Conservation (phyloP, 2,329 filamentous ascomycete species). For the Moelleriella libera region DNA sequence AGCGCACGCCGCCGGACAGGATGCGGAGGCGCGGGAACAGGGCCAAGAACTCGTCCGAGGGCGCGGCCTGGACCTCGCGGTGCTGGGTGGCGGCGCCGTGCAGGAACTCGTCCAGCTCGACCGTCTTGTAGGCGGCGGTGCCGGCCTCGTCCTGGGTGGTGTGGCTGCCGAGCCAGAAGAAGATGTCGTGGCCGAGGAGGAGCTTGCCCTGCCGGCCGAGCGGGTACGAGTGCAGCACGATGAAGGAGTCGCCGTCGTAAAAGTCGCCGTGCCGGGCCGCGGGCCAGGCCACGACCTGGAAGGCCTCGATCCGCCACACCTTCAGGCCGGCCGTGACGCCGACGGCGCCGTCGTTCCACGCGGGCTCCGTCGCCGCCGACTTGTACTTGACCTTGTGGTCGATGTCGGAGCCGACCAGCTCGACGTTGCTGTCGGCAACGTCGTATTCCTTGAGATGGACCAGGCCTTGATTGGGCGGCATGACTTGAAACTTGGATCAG, state of each 20-base stretch:
- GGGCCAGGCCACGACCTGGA: constrained; percentile 49
- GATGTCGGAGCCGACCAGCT: constrained; percentile 47
- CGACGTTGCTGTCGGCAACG: constrained; percentile 54
- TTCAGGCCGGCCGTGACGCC: constrained; percentile 38
- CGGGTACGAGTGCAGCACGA: constrained; percentile 45
- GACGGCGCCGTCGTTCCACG: constrained; percentile 47
- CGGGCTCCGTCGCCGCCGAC: constrained; percentile 49
- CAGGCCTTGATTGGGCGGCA: constrained; percentile 48
- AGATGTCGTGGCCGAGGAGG: constrained; percentile 51
- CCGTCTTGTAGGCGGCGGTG: constrained; percentile 56
- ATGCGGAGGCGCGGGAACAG: constrained; percentile 49
- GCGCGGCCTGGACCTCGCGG: constrained; percentile 45
- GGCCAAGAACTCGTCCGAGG: constrained; percentile 43
- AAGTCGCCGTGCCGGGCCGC: constrained; percentile 42
- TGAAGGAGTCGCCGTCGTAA: constrained; percentile 55
- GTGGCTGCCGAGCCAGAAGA: constrained; percentile 55
- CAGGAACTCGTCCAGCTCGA: constrained; percentile 55
- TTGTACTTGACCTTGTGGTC: constrained; percentile 56
- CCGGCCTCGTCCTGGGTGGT: constrained; percentile 57
- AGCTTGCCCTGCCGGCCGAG: constrained; percentile 23
- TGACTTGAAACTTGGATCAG: no score
- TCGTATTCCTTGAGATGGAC: constrained; percentile 51
- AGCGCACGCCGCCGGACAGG: constrained; percentile 42
- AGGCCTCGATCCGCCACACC: constrained; percentile 55
- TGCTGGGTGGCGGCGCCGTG: constrained; percentile 48